A percentile compares a stretch with the other conserved stretches of the same genome.
Evolutionary conservation across 1,284 basidiomycete species (phyloP).

Genomic region (Athelia psychrophila): DNA sequence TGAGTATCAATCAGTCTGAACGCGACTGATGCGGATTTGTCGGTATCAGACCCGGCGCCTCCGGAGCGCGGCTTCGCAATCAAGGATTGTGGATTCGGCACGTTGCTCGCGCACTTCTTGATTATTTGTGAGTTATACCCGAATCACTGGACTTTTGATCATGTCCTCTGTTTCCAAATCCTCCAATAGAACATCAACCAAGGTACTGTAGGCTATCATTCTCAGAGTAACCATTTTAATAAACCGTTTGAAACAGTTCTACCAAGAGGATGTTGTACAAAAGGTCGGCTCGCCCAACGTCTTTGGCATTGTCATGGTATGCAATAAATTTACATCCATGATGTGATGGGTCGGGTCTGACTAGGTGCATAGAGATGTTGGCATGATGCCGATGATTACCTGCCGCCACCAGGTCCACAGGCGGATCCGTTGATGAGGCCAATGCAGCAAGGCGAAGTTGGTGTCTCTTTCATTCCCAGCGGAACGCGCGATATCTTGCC

Average conservation of each 20-base stretch:
- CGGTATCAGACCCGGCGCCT: too few species aligned
- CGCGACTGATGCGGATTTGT: too few species aligned
- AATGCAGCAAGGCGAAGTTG: conserved; percentile 79
- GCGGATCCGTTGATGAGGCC: conserved; percentile 73
- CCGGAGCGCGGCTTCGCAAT: too few species aligned
- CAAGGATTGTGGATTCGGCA: too few species aligned
- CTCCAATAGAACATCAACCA: too few species aligned
- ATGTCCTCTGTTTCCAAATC: too few species aligned
- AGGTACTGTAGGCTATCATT: too few species aligned
- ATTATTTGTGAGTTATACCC: too few species aligned
- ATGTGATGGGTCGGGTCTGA: not conserved
- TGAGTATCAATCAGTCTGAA: too few species aligned
- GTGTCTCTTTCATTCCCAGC: conserved; percentile 67
- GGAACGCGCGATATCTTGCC: conserved; percentile 67
- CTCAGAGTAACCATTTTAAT: not conserved
- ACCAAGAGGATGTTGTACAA: conserved; percentile 73
- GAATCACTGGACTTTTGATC: too few species aligned
- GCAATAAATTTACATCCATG: conserved; percentile 48
- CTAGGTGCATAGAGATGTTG: conserved; percentile 60
- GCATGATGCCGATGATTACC: conserved; percentile 71
- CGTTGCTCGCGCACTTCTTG: too few species aligned
- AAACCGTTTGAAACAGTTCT: conserved; percentile 48
- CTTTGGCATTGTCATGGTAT: conserved; percentile 25
- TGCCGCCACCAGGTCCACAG: conserved; percentile 41
- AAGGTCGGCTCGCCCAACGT: conserved; percentile 39